Percentiles rank a stretch among this genome's conserved stretches.
Conservation (phyloP, 441 rosid species). For the Euphorbia celastroides region DNA sequence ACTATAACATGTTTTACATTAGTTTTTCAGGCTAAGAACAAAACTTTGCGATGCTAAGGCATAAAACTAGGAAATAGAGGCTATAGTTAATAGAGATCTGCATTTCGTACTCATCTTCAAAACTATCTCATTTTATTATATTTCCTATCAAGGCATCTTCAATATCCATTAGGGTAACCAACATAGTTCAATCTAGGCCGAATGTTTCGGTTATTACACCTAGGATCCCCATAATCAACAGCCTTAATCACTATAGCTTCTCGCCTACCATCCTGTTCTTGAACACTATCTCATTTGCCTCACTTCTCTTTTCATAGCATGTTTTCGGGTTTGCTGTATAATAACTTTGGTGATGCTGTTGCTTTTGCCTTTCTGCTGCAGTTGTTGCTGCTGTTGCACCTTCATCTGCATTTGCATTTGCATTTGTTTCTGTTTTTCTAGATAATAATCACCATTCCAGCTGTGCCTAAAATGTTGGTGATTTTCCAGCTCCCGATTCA, state of each 20-base stretch:
- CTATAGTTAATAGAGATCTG: background rate
- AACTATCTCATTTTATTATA: background rate
- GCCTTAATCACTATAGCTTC: slow-evolving; percentile 93
- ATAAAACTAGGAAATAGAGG: background rate
- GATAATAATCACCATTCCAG: slow-evolving; percentile 40
- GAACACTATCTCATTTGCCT: slow-evolving; percentile 87
- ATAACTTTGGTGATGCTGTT: slow-evolving; percentile 43
- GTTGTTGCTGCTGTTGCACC: slow-evolving; percentile 31
- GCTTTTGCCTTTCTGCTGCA: slow-evolving; percentile 34
- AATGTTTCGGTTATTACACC: slow-evolving; percentile 46
- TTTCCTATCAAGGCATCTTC: background rate
- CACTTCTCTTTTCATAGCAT: slow-evolving; percentile 59
- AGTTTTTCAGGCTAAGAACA: background rate
- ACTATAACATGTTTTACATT: background rate
- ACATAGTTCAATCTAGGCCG: slow-evolving; percentile 60
- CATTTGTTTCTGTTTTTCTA: slow-evolving; percentile 26
- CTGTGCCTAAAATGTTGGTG: slow-evolving; percentile 41
- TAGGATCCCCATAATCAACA: slow-evolving; percentile 72
- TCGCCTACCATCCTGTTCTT: slow-evolving; percentile 77
- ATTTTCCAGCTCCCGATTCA: slow-evolving; percentile 36
- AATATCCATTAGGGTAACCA: slow-evolving; percentile 42
- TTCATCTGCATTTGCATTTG: slow-evolving; percentile 22
- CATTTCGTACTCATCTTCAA: slow-evolving; percentile 2
- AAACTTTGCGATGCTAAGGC: background rate
- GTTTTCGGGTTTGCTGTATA: slow-evolving; percentile 44